Conservation (phyloP, 495 filamentous ascomycete species). For the Aspergillus indologenus region DNA sequence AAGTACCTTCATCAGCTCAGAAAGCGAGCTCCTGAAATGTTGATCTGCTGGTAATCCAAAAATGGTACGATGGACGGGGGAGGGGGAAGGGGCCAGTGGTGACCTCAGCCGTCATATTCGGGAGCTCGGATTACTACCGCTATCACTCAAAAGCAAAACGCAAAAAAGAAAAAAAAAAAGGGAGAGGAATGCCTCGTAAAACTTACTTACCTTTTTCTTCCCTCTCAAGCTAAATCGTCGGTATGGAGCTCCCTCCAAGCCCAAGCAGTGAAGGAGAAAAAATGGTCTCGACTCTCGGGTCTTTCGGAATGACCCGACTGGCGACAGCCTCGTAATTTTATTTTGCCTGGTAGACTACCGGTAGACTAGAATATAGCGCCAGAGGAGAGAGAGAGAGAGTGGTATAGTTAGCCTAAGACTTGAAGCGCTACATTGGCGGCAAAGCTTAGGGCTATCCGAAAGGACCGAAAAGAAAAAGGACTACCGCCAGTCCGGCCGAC, state of each 20-base stretch:
- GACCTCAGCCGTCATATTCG: neutral
- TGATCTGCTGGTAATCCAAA: neutral
- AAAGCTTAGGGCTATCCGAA: too few species aligned
- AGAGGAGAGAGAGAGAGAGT: neutral
- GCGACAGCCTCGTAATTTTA: neutral
- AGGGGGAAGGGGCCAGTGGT: too few species aligned
- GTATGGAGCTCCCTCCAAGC: neutral
- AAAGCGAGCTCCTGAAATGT: too few species aligned
- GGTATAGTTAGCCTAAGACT: too few species aligned
- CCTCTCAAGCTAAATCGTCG: neutral
- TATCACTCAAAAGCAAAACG: too few species aligned
- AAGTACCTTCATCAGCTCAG: too few species aligned
- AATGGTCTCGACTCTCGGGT: neutral
- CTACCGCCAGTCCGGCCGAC: too few species aligned
- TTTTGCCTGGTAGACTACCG: too few species aligned
- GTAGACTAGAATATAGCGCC: neutral
- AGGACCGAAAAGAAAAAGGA: too few species aligned
- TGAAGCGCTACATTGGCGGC: too few species aligned
- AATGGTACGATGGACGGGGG: neutral
- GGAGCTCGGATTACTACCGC: neutral
- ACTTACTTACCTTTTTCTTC: neutral
- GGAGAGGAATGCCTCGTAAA: neutral
- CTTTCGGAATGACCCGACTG: neutral
- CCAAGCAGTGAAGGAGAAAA: too few species aligned
- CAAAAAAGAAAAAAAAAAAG: too few species aligned